Evolutionary conservation across 768 basidiomycete species (phyloP), one percentile per base, ranked within the genome.

Genomic region (Kwoniella mangroviensis): DNA sequence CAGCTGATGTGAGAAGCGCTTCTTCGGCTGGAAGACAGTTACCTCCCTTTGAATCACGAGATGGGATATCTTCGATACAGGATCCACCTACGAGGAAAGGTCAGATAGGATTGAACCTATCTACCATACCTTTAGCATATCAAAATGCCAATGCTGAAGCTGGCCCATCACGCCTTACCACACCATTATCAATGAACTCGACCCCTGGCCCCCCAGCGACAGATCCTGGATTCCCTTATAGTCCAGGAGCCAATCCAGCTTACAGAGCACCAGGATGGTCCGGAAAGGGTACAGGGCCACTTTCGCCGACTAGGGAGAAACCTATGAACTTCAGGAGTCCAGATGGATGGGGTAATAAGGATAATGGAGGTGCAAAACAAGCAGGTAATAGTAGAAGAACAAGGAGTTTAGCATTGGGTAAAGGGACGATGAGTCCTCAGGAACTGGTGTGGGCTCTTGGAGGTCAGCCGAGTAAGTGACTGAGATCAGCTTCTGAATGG

Each of bases 371-470:
- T 21, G 56, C 34, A 53, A 62, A 55, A 51, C 68, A 69, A 34
- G 15, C 13, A 9, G 74, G 74, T 17, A 74, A 77, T 67, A 65
- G 56, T 10, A 63, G 74, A 43, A 58, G 68, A 57, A 28, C 75
- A 19, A 72, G 72, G 22, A 80, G 79, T 73, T 60, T 76, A 49
- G 81, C 75, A 13, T 24, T 80, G 42, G 74, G 75, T 1, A 72
- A 75, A 54, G 76, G 74, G n/a, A 58, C 53, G 3, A 72, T 79
- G 76, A 79, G 73, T 67, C 80, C 80, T 24, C 80, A 81, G 63
- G 78, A 81, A 64, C 57, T 81, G 67, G 76, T 81, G 2, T 81
- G 80, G 80, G 74, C 78, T 21, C 45, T 80, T 51, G 75, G 73
- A 13, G 75, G 71, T 11, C 71, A 65, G 40, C 63, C 67, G 26